These are phyloP conservation scores for Melastoma candidum DNA, from an alignment of 441 rosid species.

Conservation along the genomic window DNA sequence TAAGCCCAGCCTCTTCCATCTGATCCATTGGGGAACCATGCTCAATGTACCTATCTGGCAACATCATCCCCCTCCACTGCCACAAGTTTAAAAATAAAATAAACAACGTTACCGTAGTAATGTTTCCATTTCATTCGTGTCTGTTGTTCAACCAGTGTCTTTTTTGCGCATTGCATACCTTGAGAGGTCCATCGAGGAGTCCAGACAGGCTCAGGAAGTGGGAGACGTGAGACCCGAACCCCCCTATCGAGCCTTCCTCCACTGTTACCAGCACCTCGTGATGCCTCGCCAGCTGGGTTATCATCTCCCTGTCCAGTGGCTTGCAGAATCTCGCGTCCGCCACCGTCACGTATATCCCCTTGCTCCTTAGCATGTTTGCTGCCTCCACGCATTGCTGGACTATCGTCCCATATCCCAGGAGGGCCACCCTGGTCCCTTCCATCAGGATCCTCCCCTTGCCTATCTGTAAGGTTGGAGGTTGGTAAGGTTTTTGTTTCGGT, in stretches of 20 bases:
- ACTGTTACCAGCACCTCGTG: constrained; percentile 52
- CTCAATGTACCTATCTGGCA: constrained; percentile 67
- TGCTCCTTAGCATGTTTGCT: constrained; percentile 29
- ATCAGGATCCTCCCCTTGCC: constrained; percentile 48
- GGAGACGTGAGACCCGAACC: constrained; percentile 55
- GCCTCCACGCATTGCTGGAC: constrained; percentile 46
- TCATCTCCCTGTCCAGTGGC: constrained; percentile 55
- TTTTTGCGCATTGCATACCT: constrained; percentile 23
- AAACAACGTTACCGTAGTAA: too few species aligned
- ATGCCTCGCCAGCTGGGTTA: constrained; percentile 40
- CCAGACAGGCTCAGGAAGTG: constrained; percentile 52
- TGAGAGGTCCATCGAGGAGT: constrained; percentile 52
- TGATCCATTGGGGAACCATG: constrained; percentile 58
- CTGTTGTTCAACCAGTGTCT: too few species aligned
- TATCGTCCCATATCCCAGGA: constrained; percentile 46
- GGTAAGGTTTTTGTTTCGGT: background rate
- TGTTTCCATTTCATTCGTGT: too few species aligned
- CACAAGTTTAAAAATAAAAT: too few species aligned
- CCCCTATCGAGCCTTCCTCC: constrained; percentile 68
- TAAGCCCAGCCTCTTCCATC: constrained; percentile 51
- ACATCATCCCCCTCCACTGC: constrained; percentile 64
- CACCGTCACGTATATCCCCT: constrained; percentile 33
- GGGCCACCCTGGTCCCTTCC: constrained; percentile 46
- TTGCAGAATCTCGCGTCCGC: constrained; percentile 80
- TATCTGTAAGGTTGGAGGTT: constrained; percentile 18